Evolutionary conservation across 192 early-diverging fungal species (phyloP), one percentile per base, ranked within the genome.

Genomic region (Pilobolus umbonatus): DNA sequence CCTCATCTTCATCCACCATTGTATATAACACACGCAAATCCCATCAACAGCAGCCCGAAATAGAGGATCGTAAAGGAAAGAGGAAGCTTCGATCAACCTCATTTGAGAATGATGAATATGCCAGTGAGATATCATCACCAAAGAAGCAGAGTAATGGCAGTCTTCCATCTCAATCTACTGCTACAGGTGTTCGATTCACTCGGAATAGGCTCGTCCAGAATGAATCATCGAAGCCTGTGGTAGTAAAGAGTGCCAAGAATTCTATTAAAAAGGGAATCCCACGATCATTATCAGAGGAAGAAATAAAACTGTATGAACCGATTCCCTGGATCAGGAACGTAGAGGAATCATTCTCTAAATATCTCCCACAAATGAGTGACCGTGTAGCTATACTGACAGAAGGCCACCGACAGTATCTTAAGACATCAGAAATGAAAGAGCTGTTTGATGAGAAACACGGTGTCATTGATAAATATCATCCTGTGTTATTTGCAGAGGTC

Each of bases 331-430:
- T 85, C 34, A 63, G 61, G 43, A 72, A 62, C 6, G 74, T 64
- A 5, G 15, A 49, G 14, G 75, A 68, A 14, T 62, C 64, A 30
- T 53, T 78, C 1, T 70, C 77, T 3, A 85, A 85, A 21, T 87
- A 84, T 48, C 62, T 76, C 11, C 85, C 85, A 17, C 85, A 87
- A 46, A 34, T 87, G 1, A 81, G 78, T 22, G 85, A 86, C 31
- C 55, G 65, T 48, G 70, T 88, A 6, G 80, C 73, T 7, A 75
- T 83, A 28, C 72, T 84, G 45, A 48, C 58, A 10, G 75, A 86
- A 47, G 85, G 84, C 0, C 83, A 86, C 51, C 55, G 50, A 21
- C 75, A 85, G 38, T 88, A 81, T 51, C 75, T 76, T 73, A 29
- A 59, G 6, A 47, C 38, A 46, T 77, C 74, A 31, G 67, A 73